Conservation (phyloP, 2,329 filamentous ascomycete species). For the Phyllosticta capitalensis region DNA sequence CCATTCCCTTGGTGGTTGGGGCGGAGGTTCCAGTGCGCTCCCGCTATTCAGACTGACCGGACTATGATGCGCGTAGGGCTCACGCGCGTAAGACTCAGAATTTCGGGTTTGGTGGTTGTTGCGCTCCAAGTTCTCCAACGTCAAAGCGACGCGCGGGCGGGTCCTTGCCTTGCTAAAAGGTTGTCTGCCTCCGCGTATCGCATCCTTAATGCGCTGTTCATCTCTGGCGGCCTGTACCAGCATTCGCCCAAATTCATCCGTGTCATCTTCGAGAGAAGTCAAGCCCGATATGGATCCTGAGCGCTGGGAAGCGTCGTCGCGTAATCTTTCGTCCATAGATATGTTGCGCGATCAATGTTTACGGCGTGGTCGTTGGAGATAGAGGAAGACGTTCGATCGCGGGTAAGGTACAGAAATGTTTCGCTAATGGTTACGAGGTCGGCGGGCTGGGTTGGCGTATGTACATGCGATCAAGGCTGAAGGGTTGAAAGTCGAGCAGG, state of each 20-base stretch:
- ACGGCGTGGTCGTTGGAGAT: background rate
- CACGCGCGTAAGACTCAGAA: background rate
- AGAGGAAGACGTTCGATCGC: background rate
- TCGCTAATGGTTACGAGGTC: background rate
- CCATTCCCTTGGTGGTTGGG: constrained; percentile 38
- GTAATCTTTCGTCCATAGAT: background rate
- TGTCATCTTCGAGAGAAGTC: constrained; percentile 33
- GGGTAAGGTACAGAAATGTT: background rate
- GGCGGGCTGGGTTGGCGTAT: background rate
- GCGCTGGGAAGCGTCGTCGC: background rate
- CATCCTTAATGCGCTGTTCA: constrained; percentile 29
- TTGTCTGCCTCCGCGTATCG: constrained; percentile 22
- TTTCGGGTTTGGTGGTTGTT: constrained; percentile 19
- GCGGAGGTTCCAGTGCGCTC: constrained; percentile 32
- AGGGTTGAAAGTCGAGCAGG: background rate
- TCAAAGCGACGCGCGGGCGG: constrained; percentile 30
- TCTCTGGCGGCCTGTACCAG: constrained; percentile 38
- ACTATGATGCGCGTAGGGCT: constrained; percentile 13
- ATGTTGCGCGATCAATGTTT: background rate
- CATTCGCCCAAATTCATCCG: constrained; percentile 37
- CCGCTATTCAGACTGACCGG: constrained; percentile 26
- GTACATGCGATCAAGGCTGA: background rate
- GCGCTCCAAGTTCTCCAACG: constrained; percentile 35
- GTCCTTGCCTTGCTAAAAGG: constrained; percentile 36
- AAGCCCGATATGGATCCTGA: constrained; percentile 22